Percentiles rank a stretch among this genome's conserved stretches.
These are phyloP conservation scores for Centella asiatica DNA, from an alignment of 129 eudicot genomes.

Conservation along the genomic window DNA sequence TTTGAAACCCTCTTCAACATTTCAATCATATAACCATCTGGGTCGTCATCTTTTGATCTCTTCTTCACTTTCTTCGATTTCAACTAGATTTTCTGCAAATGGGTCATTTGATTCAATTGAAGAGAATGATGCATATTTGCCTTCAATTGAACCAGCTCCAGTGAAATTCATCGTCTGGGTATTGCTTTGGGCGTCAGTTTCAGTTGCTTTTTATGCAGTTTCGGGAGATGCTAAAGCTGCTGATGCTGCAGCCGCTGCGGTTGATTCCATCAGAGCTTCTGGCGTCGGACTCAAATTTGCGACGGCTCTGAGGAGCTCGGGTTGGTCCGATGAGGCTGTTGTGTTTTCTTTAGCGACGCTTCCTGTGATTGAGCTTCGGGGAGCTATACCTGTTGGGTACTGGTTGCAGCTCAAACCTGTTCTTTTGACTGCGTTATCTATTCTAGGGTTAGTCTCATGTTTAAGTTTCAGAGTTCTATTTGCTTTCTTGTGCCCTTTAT, in stretches of 20 bases:
- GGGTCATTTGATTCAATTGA: slow-evolving; percentile 31
- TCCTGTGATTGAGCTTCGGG: slow-evolving; percentile 96
- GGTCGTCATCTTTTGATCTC: slow-evolving; percentile 20
- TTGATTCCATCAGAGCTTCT: slow-evolving; percentile 77
- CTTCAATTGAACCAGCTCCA: slow-evolving; percentile 28
- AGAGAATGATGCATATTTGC: slow-evolving; percentile 22
- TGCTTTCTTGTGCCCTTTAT: background rate
- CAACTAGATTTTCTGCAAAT: slow-evolving; percentile 23
- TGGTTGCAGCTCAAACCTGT: slow-evolving; percentile 37
- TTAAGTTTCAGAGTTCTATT: too few relatives aligned
- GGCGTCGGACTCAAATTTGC: slow-evolving; percentile 73
- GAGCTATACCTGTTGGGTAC: slow-evolving; percentile 98
- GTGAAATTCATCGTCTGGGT: slow-evolving; percentile 69
- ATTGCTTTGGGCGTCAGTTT: slow-evolving; percentile 76
- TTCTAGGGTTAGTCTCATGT: slow-evolving; percentile 4
- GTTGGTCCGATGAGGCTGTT: slow-evolving; percentile 87
- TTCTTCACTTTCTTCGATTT: background rate
- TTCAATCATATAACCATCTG: slow-evolving; percentile 19
- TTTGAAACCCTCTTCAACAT: slow-evolving; percentile 18
- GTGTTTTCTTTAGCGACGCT: slow-evolving; percentile 87
- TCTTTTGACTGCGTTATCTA: background rate
- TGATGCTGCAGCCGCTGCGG: slow-evolving; percentile 36
- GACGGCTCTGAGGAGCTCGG: slow-evolving; percentile 60
- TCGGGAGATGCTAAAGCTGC: slow-evolving; percentile 69
- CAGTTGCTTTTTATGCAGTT: slow-evolving; percentile 64